Percentiles rank a stretch among this genome's conserved stretches.
phyloP scores from a whole-genome alignment of 805 yeast genomes.

The Candida arabinofermentans region DNA sequence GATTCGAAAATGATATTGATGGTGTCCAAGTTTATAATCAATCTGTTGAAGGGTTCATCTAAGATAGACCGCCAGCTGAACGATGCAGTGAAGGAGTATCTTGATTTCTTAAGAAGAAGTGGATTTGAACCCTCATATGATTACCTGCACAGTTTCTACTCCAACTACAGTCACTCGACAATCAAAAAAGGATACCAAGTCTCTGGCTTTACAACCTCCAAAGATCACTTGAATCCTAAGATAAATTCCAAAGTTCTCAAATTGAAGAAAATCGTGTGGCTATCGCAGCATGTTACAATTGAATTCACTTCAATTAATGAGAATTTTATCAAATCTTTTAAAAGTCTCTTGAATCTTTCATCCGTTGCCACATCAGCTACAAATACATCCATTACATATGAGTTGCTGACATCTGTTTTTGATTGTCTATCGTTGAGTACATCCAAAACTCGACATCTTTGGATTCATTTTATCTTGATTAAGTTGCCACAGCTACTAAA shows the following conservation, averaged over 20 bases:
- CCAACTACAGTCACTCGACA: slow-evolving; percentile 14
- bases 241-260: slow-evolving; percentile 20
- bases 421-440: slow-evolving; percentile 25
- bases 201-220: slow-evolving; percentile 4
- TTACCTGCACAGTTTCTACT: slow-evolving; percentile 12
- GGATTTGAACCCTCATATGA: slow-evolving; percentile 15
- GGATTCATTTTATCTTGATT: slow-evolving; percentile 25
- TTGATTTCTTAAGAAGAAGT: slow-evolving; percentile 11
- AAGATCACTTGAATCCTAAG: slow-evolving; percentile 8
- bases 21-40: slow-evolving; percentile 20
- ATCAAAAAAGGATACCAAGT: slow-evolving; percentile 18
- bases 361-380: slow-evolving; percentile 28
- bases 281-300: slow-evolving; percentile 27
- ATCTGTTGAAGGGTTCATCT: slow-evolving; percentile 13
- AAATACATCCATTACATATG: slow-evolving; percentile 27
- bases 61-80: slow-evolving; percentile 15
- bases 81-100: slow-evolving; percentile 12
- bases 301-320: slow-evolving; percentile 22
- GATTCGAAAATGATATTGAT: slow-evolving; percentile 17
- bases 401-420: slow-evolving; percentile 23
- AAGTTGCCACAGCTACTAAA: slow-evolving; percentile 25
- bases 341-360: slow-evolving; percentile 25
- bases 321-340: slow-evolving; percentile 25
- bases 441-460: slow-evolving; percentile 16
- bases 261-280: slow-evolving; percentile 30